Conservation (phyloP, 176 grass and related monocot species). For the Hsuehochloa calcarea region DNA sequence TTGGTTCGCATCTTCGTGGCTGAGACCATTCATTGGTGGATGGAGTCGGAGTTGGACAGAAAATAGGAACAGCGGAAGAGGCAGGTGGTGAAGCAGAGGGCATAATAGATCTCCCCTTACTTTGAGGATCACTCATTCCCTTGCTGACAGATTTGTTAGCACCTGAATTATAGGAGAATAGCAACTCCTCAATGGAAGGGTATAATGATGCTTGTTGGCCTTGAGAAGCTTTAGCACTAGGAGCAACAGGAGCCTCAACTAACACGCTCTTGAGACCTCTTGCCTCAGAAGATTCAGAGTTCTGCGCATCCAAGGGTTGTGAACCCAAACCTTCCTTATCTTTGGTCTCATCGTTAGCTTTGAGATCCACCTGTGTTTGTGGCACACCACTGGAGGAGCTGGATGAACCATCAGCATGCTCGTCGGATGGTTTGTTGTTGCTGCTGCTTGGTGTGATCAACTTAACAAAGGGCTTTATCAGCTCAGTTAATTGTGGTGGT, state of each 20-base stretch:
- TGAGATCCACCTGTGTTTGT: neutral
- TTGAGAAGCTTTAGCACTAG: conserved; percentile 22
- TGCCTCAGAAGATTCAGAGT: neutral
- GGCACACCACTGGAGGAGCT: conserved; percentile 23
- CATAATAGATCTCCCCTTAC: conserved; percentile 52
- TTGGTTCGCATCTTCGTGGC: neutral
- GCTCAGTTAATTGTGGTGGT: conserved; percentile 42
- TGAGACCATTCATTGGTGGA: conserved; percentile 13
- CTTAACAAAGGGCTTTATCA: conserved; percentile 54
- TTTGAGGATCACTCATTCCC: conserved; percentile 23
- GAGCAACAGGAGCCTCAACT: conserved; percentile 4
- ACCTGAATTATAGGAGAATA: conserved; percentile 24
- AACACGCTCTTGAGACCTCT: conserved; percentile 22
- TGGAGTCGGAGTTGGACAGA: conserved; percentile 21
- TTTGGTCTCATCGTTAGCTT: conserved; percentile 23
- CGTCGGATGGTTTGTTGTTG: neutral
- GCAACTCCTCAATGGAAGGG: conserved; percentile 43
- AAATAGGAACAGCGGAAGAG: conserved; percentile 1
- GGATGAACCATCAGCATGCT: conserved; percentile 31
- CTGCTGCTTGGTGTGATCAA: conserved; percentile 42
- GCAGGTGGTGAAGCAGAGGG: neutral
- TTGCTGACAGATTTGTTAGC: conserved; percentile 31
- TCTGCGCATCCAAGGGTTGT: neutral
- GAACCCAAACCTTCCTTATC: neutral
- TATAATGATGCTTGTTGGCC: conserved; percentile 38